These are phyloP conservation scores for Aaosphaeria arxii DNA, from an alignment of 2,329 filamentous ascomycete genomes.

Conservation along the genomic window DNA sequence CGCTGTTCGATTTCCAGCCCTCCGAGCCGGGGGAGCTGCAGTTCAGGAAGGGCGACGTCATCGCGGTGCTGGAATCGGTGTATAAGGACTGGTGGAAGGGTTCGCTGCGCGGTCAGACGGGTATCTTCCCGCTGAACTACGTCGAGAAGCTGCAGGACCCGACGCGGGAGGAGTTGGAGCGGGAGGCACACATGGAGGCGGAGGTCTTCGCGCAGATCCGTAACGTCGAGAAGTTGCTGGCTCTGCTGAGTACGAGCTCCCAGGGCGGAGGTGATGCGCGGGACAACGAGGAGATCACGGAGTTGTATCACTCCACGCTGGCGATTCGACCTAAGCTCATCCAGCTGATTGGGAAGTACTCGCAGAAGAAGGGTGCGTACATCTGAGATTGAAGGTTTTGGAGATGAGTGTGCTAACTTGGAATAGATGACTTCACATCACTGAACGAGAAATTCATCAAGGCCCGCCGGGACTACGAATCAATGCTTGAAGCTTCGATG, in stretches of 20 bases:
- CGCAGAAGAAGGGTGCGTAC: conserved; percentile 86
- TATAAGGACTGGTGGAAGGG: conserved; percentile 99
- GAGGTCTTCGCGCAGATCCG: conserved; percentile 76
- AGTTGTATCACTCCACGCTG: conserved; percentile 85
- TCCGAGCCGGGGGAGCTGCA: conserved; percentile 93
- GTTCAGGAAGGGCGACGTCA: conserved; percentile 95
- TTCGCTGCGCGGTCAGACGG: conserved; percentile 87
- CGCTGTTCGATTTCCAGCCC: conserved; percentile 90
- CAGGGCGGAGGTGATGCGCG: conserved; percentile 61
- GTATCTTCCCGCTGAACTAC: conserved; percentile 98
- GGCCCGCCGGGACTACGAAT: conserved; percentile 92
- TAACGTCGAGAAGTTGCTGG: conserved; percentile 79
- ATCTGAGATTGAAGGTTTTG: background rate
- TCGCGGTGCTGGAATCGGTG: conserved; percentile 93
- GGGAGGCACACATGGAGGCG: conserved; percentile 91
- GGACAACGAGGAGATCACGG: conserved; percentile 95
- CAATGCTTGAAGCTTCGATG: conserved; percentile 95
- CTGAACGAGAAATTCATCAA: conserved; percentile 99
- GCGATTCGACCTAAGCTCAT: conserved; percentile 96
- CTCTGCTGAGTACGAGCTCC: conserved; percentile 78
- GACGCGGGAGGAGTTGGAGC: conserved; percentile 87
- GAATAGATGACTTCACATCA: conserved; percentile 93
- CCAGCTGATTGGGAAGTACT: conserved; percentile 97
- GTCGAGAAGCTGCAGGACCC: conserved; percentile 96
- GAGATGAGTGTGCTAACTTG: conserved; percentile 6